Conservation (phyloP, 768 basidiomycete genomes). For the Mrakia blollopis region DNA sequence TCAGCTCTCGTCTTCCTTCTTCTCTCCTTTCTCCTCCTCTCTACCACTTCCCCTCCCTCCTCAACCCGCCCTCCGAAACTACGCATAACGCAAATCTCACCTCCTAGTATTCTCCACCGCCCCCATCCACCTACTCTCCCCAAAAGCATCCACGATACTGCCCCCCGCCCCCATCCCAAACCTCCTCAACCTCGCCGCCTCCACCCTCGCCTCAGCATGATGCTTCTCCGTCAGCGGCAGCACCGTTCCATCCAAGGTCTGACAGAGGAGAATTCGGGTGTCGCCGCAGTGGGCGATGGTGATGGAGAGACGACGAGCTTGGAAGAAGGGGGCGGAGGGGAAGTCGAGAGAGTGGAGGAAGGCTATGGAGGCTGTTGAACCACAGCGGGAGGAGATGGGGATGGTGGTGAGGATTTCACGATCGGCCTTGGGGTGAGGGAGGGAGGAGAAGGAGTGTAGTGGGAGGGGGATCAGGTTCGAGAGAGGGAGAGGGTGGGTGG, state of each 20-base stretch:
- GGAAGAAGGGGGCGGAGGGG: slow-evolving; percentile 73
- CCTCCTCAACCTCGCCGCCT: slow-evolving; percentile 73
- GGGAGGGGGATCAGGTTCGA: slow-evolving; percentile 19
- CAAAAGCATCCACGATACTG: slow-evolving; percentile 87
- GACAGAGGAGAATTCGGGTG: slow-evolving; percentile 78
- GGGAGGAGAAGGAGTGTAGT: neutral
- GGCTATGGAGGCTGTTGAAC: slow-evolving; percentile 85
- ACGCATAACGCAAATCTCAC: slow-evolving; percentile 45
- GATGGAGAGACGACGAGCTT: slow-evolving; percentile 65
- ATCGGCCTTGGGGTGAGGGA: slow-evolving; percentile 57
- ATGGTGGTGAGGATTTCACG: slow-evolving; percentile 60
- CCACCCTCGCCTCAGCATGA: slow-evolving; percentile 85
- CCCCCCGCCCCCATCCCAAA: slow-evolving; percentile 63
- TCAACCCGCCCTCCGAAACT: too few relatives aligned
- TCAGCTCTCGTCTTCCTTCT: slow-evolving; percentile 54
- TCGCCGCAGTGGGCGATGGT: slow-evolving; percentile 79
- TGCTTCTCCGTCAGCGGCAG: slow-evolving; percentile 87
- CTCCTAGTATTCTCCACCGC: slow-evolving; percentile 86
- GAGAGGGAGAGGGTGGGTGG: neutral
- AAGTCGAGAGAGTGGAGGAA: slow-evolving; percentile 84
- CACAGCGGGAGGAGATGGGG: slow-evolving; percentile 65
- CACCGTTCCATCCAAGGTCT: slow-evolving; percentile 66
- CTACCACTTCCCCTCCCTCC: slow-evolving; percentile 94
- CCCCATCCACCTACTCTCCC: slow-evolving; percentile 96
- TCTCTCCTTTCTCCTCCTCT: slow-evolving; percentile 80